These are phyloP conservation scores for Isoetes taiwanensis DNA, from an alignment of 75 land plant genomes.

Conservation along the genomic window DNA sequence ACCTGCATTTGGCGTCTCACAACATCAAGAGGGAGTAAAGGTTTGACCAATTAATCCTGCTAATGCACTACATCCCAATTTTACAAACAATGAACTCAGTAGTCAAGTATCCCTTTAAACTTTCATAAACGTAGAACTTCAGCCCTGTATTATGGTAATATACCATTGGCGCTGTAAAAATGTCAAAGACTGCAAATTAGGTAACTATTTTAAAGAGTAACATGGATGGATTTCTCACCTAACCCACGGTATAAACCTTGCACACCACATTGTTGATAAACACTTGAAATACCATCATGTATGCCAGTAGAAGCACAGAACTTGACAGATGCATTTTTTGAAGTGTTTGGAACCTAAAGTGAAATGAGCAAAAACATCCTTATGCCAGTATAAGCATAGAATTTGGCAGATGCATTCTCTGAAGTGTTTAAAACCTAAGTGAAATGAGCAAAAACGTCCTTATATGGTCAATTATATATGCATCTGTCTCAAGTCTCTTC, in stretches of 20 bases:
- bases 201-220: background rate
- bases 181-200: constrained; percentile 6
- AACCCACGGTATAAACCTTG: constrained; percentile 76
- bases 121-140: constrained; percentile 82
- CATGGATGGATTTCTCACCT: constrained; percentile 50
- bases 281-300: constrained; percentile 37
- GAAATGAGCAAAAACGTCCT: too few relatives aligned
- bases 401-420: too few relatives aligned
- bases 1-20: constrained; percentile 5
- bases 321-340: too few relatives aligned
- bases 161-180: constrained; percentile 80
- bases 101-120: constrained; percentile 50
- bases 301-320: constrained; percentile 73
- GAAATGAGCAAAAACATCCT: too few relatives aligned
- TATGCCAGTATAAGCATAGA: constrained; percentile 68
- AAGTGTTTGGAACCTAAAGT: too few relatives aligned
- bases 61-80: background rate
- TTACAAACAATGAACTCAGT: too few relatives aligned
- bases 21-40: background rate
- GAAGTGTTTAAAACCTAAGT: too few relatives aligned
- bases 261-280: constrained; percentile 50
- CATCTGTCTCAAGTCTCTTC: too few relatives aligned
- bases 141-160: constrained; percentile 93
- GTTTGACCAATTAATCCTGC: background rate
- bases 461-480: too few relatives aligned